Percentiles rank a stretch among this genome's conserved stretches.
phyloP scores from a whole-genome alignment of 805 yeast species.

The Candida maesae region DNA sequence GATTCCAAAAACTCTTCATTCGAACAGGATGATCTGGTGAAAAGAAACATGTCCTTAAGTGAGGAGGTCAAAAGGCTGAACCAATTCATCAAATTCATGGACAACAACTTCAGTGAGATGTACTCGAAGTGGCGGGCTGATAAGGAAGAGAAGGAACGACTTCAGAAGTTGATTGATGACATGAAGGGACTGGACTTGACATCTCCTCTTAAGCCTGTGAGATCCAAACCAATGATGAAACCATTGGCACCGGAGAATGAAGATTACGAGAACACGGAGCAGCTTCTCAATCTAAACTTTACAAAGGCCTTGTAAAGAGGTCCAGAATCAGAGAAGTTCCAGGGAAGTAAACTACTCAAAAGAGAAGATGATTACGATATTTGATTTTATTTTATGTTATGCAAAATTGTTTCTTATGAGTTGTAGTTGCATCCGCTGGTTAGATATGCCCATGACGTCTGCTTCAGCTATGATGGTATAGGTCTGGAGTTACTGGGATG shows the following conservation, averaged over 20 bases:
- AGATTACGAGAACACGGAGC: slow-evolving; percentile 8
- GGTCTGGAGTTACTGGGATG: not conserved
- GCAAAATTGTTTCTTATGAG: too few species aligned
- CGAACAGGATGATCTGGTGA: slow-evolving; percentile 6
- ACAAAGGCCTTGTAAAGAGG: too few species aligned
- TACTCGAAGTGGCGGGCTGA: slow-evolving; percentile 12
- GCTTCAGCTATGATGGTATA: too few species aligned
- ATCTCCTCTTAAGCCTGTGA: slow-evolving; percentile 2
- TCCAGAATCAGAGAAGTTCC: too few species aligned
- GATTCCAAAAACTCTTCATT: slow-evolving; percentile 1
- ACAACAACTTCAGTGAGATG: slow-evolving; percentile 17
- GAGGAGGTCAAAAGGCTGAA: slow-evolving; percentile 18
- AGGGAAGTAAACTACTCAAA: too few species aligned
- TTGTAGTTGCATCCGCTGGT: too few species aligned
- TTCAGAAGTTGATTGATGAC: slow-evolving; percentile 6
- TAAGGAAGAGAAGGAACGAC: slow-evolving; percentile 14
- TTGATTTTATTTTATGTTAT: too few species aligned
- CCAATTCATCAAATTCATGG: slow-evolving; percentile 19
- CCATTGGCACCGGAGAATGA: not conserved
- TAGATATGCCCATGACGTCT: too few species aligned
- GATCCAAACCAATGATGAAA: not conserved
- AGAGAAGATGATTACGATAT: too few species aligned
- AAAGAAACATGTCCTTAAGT: slow-evolving; percentile 8
- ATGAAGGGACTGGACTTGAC: slow-evolving; percentile 2
- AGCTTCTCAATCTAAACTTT: slow-evolving; percentile 9